Evolutionary conservation across 164 flowering plant genomes (phyloP).

Genomic region (Saururus chinensis): DNA sequence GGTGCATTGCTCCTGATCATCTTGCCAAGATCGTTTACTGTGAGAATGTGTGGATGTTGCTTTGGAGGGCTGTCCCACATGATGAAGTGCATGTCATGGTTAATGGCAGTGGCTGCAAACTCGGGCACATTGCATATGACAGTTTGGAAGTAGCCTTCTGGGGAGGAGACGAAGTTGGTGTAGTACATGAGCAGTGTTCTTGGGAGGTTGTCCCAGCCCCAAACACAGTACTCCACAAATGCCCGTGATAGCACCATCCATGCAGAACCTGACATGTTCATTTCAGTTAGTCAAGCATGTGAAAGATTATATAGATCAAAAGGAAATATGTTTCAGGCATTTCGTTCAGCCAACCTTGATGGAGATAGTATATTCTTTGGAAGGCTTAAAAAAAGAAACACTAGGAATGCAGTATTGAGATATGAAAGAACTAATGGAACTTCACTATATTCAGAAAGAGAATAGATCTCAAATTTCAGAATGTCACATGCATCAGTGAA

Average conservation of each 20-base stretch:
- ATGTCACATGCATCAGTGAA: too few species aligned
- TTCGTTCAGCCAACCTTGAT: too few species aligned
- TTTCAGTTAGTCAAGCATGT: not conserved
- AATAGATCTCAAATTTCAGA: too few species aligned
- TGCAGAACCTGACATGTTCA: conserved; percentile 54
- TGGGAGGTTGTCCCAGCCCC: conserved; percentile 94
- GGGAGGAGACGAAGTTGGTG: conserved; percentile 75
- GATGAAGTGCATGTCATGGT: conserved; percentile 78
- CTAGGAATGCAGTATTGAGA: too few species aligned
- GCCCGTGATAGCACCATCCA: conserved; percentile 73
- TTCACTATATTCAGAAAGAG: too few species aligned
- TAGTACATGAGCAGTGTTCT: conserved; percentile 82
- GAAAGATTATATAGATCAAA: not conserved
- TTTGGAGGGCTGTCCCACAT: conserved; percentile 74
- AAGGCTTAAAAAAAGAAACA: too few species aligned
- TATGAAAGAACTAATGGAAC: too few species aligned
- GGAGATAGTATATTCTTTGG: too few species aligned
- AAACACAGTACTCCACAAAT: conserved; percentile 58
- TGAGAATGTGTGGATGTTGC: conserved; percentile 69
- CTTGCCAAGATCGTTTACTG: conserved; percentile 36
- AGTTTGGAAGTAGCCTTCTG: conserved; percentile 85
- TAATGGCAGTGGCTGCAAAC: conserved; percentile 41
- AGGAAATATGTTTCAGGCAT: too few species aligned
- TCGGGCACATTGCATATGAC: conserved; percentile 70
- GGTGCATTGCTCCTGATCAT: conserved; percentile 61